phyloP scores from a whole-genome alignment of 106 monocot species.

The Allium sativum region DNA sequence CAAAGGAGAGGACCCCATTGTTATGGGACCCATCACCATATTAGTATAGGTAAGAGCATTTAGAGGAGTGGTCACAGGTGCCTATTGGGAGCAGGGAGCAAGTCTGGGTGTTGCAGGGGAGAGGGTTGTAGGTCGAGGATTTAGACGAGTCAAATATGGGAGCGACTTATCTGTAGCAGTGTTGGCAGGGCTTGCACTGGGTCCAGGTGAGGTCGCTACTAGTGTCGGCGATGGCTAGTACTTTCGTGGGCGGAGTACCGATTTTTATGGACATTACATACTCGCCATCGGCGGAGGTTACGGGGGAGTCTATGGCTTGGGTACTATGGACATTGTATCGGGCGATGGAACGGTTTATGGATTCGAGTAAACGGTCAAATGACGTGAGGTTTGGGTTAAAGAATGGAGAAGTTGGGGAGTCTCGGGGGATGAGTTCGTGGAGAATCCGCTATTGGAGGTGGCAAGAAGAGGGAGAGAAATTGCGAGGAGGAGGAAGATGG shows the following conservation, averaged over 20 bases:
- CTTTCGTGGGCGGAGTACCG: slow-evolving; percentile 14
- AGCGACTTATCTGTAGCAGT: slow-evolving; percentile 6
- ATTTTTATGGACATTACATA: slow-evolving; percentile 28
- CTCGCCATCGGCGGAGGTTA: slow-evolving; percentile 12
- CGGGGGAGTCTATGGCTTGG: slow-evolving; percentile 5
- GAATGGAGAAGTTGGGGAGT: slow-evolving; percentile 28
- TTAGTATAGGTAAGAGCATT: slow-evolving; percentile 7
- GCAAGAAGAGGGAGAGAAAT: not conserved
- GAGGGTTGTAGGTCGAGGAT: slow-evolving; percentile 16
- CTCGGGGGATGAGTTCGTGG: slow-evolving; percentile 31
- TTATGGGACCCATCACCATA: slow-evolving; percentile 34
- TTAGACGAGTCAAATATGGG: slow-evolving; percentile 16
- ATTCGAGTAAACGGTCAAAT: slow-evolving; percentile 2
- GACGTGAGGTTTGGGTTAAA: slow-evolving; percentile 9
- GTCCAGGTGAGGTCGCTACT: slow-evolving; percentile 24
- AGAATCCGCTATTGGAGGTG: slow-evolving; percentile 10
- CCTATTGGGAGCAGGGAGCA: slow-evolving; percentile 6
- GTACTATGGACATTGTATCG: too few relatives aligned
- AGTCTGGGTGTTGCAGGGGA: slow-evolving; percentile 8
- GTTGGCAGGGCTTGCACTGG: slow-evolving; percentile 11
- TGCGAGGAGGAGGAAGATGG: not conserved
- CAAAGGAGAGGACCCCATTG: slow-evolving; percentile 11
- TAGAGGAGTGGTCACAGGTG: not conserved
- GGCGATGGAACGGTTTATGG: slow-evolving; percentile 15
- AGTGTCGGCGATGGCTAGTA: slow-evolving; percentile 19